These are phyloP conservation scores for Ceriops tagal DNA, from an alignment of 345 rosid genomes.

Conservation along the genomic window DNA sequence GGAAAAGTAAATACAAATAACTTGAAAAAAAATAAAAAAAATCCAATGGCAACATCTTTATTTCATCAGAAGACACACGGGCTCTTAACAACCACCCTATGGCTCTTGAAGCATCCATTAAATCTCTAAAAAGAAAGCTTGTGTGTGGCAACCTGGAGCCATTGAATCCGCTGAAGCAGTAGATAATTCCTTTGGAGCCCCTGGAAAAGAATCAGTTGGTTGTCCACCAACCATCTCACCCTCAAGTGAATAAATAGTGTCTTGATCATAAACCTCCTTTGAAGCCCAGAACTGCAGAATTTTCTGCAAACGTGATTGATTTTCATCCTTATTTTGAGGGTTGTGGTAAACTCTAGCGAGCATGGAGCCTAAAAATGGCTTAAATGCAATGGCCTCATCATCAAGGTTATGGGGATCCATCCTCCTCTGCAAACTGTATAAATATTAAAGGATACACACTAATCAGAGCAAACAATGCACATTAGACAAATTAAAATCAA, in stretches of 20 bases:
- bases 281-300: conserved; percentile 95
- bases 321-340: conserved; percentile 83
- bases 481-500: not conserved
- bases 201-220: conserved; percentile 45
- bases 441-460: conserved; percentile 3
- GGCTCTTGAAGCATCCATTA: not conserved
- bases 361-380: conserved; percentile 85
- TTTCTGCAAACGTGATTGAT: conserved; percentile 80
- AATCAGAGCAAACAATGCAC: not conserved
- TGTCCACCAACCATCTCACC: conserved; percentile 83
- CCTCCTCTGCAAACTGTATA: conserved; percentile 82
- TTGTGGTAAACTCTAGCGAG: conserved; percentile 80
- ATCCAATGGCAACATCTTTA: not conserved
- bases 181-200: conserved; percentile 49
- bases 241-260: conserved; percentile 68
- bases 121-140: not conserved
- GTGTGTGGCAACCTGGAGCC: conserved; percentile 28
- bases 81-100: not conserved
- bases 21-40: not conserved
- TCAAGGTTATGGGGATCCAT: conserved; percentile 69
- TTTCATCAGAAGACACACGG: not conserved
- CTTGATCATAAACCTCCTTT: conserved; percentile 91
- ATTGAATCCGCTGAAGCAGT: conserved; percentile 42
- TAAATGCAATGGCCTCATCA: conserved; percentile 91
- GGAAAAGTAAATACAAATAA: not conserved